Evolutionary conservation across 805 yeast genomes (phyloP), one percentile per base, ranked within the genome.

Genomic region (Sporopachydermia lactativora): DNA sequence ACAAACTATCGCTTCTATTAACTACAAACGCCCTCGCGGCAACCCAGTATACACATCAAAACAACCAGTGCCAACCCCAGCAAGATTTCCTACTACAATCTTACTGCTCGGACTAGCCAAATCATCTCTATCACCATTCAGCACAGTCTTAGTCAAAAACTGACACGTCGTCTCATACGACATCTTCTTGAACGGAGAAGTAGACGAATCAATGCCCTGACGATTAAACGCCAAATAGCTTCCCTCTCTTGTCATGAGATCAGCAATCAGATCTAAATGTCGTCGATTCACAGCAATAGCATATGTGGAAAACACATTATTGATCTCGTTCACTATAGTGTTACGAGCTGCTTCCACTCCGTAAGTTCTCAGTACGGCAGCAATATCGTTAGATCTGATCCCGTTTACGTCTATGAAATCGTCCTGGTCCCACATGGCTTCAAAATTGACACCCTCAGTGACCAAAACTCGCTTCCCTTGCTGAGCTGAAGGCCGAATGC

Each of bases 291-390:
- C 98, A 44, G 86, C 66, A 57, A 92, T 92, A 53, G 97, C 97
- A 62, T 92, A 92, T 41, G 94, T 86, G 45, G 85, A 84, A 75
- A 92, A 92, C 52, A 92, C 99, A 52, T 84, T 82, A 64, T 83
- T 81, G 59, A 92, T 83, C 70, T 92, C 99, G 54, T 84, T 80
- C 19, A 86, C 97, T 66, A 92, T 83, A 24, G 98, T 92, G 61
- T 86, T 85, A 62, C 98, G 76, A 15, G 99, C 99, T 39, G 98
- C 98, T 65, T 94, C 99, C 41, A 89, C 98, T 60, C 99, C 99
- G 54, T 92, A 92, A 0, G 94, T 84, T 49, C 69, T 73, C 53
- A 94, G 69, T 2, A 92, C 95, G 14, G 96, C 84, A 34, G 83
- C 77, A 49, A 92, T 79, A 63, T 92, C 98, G 69, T 92, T 92